Conservation (phyloP, 2,329 filamentous ascomycete species). For the Fusarium mexicanum region DNA sequence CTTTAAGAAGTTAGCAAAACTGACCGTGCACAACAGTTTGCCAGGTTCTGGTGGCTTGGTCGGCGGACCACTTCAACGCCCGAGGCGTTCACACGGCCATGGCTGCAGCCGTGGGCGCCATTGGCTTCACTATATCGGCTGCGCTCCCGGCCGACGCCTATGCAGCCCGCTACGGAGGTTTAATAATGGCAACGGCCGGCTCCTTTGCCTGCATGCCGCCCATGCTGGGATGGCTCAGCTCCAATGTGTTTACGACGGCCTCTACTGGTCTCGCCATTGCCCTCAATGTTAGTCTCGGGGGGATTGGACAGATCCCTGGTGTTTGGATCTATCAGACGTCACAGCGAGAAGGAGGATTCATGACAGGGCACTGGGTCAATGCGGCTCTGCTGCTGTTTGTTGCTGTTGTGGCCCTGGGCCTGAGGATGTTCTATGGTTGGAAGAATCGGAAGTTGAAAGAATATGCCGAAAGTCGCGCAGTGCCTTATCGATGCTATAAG, state of each 20-base stretch:
- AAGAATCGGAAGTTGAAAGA: slow-evolving; percentile 52
- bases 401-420: slow-evolving; percentile 60
- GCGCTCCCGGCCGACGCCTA: slow-evolving; percentile 69
- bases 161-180: slow-evolving; percentile 70
- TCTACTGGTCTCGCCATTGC: slow-evolving; percentile 75
- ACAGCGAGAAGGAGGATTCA: slow-evolving; percentile 69
- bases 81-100: slow-evolving; percentile 57
- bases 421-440: slow-evolving; percentile 66
- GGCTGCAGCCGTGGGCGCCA: slow-evolving; percentile 55
- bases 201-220: slow-evolving; percentile 76
- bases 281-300: slow-evolving; percentile 74
- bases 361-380: slow-evolving; percentile 76
- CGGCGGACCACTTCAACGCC: slow-evolving; percentile 70
- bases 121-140: slow-evolving; percentile 69
- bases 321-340: slow-evolving; percentile 78
- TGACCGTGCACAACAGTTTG: slow-evolving; percentile 44
- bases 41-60: slow-evolving; percentile 61
- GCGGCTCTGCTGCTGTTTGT: slow-evolving; percentile 69
- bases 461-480: slow-evolving; percentile 45
- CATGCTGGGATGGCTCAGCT: slow-evolving; percentile 75
- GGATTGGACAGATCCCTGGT: slow-evolving; percentile 75
- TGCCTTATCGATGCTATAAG: slow-evolving; percentile 54
- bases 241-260: slow-evolving; percentile 72
- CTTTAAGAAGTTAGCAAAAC: neutral
- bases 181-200: slow-evolving; percentile 73